Conservation (phyloP, 2,329 filamentous ascomycete genomes). For the Arthroderma uncinatum region DNA sequence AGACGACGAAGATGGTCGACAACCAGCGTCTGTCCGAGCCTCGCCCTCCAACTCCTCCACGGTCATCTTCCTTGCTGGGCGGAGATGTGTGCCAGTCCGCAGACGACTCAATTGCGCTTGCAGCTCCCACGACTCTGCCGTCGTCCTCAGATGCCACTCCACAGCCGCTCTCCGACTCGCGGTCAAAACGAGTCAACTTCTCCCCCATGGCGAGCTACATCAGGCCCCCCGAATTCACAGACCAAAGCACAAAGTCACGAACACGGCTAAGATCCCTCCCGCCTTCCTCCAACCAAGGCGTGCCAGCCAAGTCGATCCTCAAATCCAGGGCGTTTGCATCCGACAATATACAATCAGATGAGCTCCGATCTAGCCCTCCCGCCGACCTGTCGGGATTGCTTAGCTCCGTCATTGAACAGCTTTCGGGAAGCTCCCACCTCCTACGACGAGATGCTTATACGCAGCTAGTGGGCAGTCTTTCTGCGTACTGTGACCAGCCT, state of each 20-base stretch:
- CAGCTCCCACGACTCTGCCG: background rate
- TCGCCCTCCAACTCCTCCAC: constrained; percentile 47
- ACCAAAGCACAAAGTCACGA: constrained; percentile 22
- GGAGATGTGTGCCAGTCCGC: constrained; percentile 27
- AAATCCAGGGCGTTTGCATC: constrained; percentile 49
- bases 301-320: constrained; percentile 63
- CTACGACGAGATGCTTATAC: constrained; percentile 77
- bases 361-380: constrained; percentile 37
- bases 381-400: constrained; percentile 66
- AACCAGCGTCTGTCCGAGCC: constrained; percentile 15
- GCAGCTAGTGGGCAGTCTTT: constrained; percentile 62
- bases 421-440: constrained; percentile 61
- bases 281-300: constrained; percentile 40
- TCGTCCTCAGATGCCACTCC: constrained; percentile 12
- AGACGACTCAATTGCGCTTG: constrained; percentile 17
- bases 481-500: constrained; percentile 71
- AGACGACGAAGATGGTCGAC: background rate
- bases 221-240: constrained; percentile 33
- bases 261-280: constrained; percentile 39
- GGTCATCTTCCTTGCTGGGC: constrained; percentile 15
- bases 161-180: constrained; percentile 28
- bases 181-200: constrained; percentile 51
- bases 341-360: constrained; percentile 33
- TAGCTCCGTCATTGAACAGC: constrained; percentile 69
- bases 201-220: constrained; percentile 48